Base-by-base conservation (phyloP, 139 green algal genomes). In the Mesotaenium endlicherianum region DNA sequence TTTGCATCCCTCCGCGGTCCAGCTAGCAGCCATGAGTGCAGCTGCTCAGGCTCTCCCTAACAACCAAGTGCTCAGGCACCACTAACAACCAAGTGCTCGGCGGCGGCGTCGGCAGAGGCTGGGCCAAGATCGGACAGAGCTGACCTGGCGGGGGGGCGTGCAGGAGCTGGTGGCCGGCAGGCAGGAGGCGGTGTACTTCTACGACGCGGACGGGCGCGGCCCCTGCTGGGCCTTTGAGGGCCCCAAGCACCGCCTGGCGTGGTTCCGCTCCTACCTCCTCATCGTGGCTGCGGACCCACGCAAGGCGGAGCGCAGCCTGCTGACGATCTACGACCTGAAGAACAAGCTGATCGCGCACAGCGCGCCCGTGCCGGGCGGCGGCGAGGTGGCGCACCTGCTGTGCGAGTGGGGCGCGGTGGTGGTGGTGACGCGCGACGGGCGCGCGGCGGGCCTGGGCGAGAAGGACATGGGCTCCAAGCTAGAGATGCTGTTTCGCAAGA, bases 281-380 rank as follows among this genome's bases (percentile, higher is more conserved):
- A 42, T 20, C 17, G 47, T 89, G 41, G 55, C 30, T 58, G 49
- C 81, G 20, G 3, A 58, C 6, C 76, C 71, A 2, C 42, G 47
- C 1, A 83, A 80, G 44, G 39, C 36, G 38, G 38, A 80, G 50
- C 0, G 0, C 0, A 45, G 17, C 30, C 0, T 55, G 59, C 41
- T 77, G 74, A 72, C 93, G 43, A 86, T 92, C 39, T 92, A 92
- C 42, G 94, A 97, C 81, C 75, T 94, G 34, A 90, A 91, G 16
- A 93, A 94, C 87, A 95, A 97, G 88, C 82, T 97, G 74, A 81
- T 95, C 41, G 91, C 90, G 34, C 87, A 77, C 38, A 67, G 20
- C 39, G 82, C 50, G 16, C 58, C 36, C 17, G 43, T 81, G 1
- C 20, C 41, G 38, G 30, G n/a, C 6, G 20, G 31, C 45, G 76